phyloP scores from a whole-genome alignment of 1,284 basidiomycete species.

The Inonotus obliquus region DNA sequence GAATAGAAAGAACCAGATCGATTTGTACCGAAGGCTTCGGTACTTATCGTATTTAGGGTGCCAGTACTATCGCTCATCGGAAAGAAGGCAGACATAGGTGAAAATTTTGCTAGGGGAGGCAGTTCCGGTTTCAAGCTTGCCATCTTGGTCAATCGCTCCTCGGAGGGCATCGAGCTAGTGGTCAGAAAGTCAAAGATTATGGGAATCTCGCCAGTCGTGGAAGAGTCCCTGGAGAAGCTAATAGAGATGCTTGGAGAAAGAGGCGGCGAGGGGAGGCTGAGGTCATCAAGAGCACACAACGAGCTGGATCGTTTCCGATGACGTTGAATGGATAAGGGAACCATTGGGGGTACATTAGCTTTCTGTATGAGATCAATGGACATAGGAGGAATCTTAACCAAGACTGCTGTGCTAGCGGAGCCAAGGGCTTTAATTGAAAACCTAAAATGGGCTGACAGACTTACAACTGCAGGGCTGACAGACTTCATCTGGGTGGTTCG shows the following conservation, averaged over 20 bases:
- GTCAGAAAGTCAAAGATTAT: conserved; percentile 16
- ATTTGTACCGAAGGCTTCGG: conserved; percentile 2
- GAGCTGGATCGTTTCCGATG: conserved; percentile 15
- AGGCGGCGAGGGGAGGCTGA: conserved; percentile 10
- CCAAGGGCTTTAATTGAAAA: background rate
- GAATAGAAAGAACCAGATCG: background rate
- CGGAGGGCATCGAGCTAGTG: conserved; percentile 6
- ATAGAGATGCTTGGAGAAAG: conserved; percentile 12
- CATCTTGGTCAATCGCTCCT: conserved; percentile 4
- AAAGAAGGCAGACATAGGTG: conserved; percentile 18
- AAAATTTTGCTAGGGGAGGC: conserved; percentile 15
- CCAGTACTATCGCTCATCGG: conserved; percentile 13
- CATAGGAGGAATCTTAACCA: background rate
- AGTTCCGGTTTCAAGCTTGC: conserved; percentile 11
- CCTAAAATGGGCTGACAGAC: background rate
- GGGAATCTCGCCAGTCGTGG: conserved; percentile 14
- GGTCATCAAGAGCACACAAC: conserved; percentile 12
- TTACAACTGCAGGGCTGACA: background rate
- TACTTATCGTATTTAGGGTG: conserved; percentile 13
- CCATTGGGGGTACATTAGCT: background rate
- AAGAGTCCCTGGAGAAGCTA: background rate
- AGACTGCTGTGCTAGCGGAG: background rate
- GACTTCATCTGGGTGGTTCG: background rate
- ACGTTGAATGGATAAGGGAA: background rate
- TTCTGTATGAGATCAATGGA: background rate